Percentiles rank a stretch among this genome's conserved stretches.
Evolutionary conservation across 305 asterid genomes (phyloP).

Genomic region (Fraxinus sp.): DNA sequence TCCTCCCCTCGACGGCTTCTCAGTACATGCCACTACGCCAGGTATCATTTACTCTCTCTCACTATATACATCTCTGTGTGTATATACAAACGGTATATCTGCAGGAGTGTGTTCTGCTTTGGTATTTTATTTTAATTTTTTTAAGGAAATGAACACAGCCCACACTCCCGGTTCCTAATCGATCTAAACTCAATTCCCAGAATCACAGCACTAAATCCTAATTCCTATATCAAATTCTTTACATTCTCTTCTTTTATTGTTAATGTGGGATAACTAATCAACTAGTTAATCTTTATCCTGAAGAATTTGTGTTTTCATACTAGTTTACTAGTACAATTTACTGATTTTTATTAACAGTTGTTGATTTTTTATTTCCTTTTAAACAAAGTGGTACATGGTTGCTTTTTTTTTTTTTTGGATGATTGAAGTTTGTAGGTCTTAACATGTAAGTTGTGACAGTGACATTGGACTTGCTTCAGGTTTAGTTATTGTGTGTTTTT

Average conservation of each 20-base stretch:
- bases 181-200: neutral
- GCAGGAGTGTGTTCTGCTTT: neutral
- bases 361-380: too few relatives aligned
- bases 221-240: neutral
- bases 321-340: too few relatives aligned
- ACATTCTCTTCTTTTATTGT: neutral
- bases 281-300: neutral
- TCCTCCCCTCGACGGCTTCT: neutral
- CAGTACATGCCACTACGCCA: neutral
- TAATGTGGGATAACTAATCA: neutral
- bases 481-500: neutral
- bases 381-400: too few relatives aligned
- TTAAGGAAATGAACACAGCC: neutral
- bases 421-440: too few relatives aligned
- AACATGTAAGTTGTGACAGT: too few relatives aligned
- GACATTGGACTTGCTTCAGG: neutral
- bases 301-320: neutral
- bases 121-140: neutral
- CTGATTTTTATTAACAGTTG: too few relatives aligned
- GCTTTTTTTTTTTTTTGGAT: too few relatives aligned
- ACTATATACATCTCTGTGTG: neutral
- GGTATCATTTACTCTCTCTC: neutral
- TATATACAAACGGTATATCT: neutral
- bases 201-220: neutral
- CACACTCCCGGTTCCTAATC: neutral